These are phyloP conservation scores for Encephalitozoon cuniculi DNA, from an alignment of 371 early-diverging fungal genomes.

Conservation along the genomic window DNA sequence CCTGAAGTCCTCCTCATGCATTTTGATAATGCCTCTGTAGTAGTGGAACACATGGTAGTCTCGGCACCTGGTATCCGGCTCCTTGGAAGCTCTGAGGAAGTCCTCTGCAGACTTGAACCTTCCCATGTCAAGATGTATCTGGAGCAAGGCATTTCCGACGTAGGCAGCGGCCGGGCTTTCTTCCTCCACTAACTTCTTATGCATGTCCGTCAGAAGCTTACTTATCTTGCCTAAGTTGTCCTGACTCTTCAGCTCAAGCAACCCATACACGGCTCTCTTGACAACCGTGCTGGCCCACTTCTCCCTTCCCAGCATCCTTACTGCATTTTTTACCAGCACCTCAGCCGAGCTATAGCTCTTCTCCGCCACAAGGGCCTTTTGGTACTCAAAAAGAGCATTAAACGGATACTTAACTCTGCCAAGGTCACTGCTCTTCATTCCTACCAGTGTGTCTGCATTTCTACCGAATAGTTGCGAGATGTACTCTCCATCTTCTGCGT, in stretches of 20 bases:
- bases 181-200: neutral
- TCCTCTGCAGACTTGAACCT: constrained; percentile 1
- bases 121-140: neutral
- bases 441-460: neutral
- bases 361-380: neutral
- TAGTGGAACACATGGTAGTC: constrained; percentile 11
- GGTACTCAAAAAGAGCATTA: neutral
- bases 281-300: neutral
- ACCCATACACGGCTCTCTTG: neutral
- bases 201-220: neutral
- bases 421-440: neutral
- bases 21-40: constrained; percentile 5
- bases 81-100: neutral
- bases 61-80: neutral
- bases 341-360: neutral
- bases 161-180: neutral
- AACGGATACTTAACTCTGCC: neutral
- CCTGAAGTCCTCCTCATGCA: neutral
- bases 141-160: neutral
- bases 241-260: neutral
- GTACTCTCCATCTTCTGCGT: neutral
- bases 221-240: neutral
- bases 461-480: neutral
- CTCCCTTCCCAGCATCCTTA: neutral
- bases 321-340: neutral